Evolutionary conservation across 192 early-diverging fungal genomes (phyloP), one percentile per base, ranked within the genome.

Genomic region (Paraglomus occultum): DNA sequence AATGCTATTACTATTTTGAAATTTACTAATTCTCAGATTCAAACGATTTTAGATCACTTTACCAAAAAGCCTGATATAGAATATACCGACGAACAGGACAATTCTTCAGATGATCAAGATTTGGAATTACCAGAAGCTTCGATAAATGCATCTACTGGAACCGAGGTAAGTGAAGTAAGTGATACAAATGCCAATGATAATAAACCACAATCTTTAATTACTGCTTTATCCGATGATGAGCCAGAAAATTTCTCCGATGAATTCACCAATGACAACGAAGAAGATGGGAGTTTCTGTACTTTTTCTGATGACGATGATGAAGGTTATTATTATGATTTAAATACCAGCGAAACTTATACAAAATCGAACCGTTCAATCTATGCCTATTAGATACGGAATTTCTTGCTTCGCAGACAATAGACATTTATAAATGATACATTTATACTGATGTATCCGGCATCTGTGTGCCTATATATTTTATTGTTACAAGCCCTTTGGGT

Each of bases 241-340:
- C 38, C 57, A 39, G 58, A 42, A 38, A 11, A 42, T 38, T 42
- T 42, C 23, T 60, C 1, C 12, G 2, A 57, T 6, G 54, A 57
- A 10, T n/a, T 55, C 53, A 4, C 2, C 53, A 20, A 57, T 60
- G 12, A 60, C 5, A 42, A 60, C 58, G 39, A 60, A 10, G 58
- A 60, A n/a, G 58, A 40, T 40, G 58, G 58, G 38, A 39, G 38
- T 0, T 60, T 60, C 39, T 42, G 40, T 60, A 6, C 38, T 6
- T 60, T 60, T 60, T 60, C 6, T 60, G 58, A 60, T 12, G 58
- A 60, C 6, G 58, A 60, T 42, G 39, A 60, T 1, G 40, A 42
- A 60, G 58, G 58, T 12, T 60, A 60, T 60, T 60, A 60, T 60
- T 60, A 60, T 60, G 58, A 60, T 60, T 60, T 60, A 42, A 60